A percentile compares a stretch with the other conserved stretches of the same genome.
Conservation (phyloP, 345 rosid species). For the Acer saccharum region DNA sequence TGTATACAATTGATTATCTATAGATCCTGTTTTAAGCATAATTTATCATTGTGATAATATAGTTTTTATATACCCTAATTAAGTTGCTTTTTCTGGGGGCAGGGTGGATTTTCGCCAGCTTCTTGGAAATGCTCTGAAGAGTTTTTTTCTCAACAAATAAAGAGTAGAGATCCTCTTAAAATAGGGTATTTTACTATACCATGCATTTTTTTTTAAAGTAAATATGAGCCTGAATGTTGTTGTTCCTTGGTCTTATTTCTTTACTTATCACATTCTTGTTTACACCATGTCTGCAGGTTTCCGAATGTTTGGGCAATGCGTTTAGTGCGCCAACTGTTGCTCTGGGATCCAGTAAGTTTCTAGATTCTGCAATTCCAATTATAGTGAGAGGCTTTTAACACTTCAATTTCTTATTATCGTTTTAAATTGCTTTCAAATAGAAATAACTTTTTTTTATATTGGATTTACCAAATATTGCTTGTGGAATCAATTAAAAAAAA, state of each 20-base stretch:
- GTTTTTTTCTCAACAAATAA: constrained; percentile 71
- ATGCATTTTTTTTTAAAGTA: not conserved
- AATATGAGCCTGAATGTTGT: not conserved
- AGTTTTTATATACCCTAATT: constrained; percentile 5
- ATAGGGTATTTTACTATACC: constrained; percentile 55
- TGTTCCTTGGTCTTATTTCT: constrained; percentile 5
- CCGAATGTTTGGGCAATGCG: constrained; percentile 83
- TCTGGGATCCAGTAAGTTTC: constrained; percentile 82
- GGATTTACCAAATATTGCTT: not conserved
- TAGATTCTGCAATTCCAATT: constrained; percentile 15
- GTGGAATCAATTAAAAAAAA: not conserved
- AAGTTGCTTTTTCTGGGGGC: constrained; percentile 17
- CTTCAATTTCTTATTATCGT: not conserved
- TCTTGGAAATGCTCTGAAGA: constrained; percentile 98
- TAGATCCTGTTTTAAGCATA: constrained; percentile 2
- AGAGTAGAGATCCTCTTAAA: constrained; percentile 87
- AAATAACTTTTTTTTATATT: not conserved
- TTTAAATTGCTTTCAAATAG: constrained; percentile 8
- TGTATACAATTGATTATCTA: not conserved
- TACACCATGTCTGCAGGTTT: constrained; percentile 51
- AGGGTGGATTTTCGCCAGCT: constrained; percentile 82
- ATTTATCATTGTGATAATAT: not conserved
- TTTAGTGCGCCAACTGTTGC: constrained; percentile 76
- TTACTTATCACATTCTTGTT: constrained; percentile 13
- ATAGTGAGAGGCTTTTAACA: not conserved